These are phyloP conservation scores for Goffeauzyma gilvescens DNA, from an alignment of 768 basidiomycete genomes.

Conservation along the genomic window DNA sequence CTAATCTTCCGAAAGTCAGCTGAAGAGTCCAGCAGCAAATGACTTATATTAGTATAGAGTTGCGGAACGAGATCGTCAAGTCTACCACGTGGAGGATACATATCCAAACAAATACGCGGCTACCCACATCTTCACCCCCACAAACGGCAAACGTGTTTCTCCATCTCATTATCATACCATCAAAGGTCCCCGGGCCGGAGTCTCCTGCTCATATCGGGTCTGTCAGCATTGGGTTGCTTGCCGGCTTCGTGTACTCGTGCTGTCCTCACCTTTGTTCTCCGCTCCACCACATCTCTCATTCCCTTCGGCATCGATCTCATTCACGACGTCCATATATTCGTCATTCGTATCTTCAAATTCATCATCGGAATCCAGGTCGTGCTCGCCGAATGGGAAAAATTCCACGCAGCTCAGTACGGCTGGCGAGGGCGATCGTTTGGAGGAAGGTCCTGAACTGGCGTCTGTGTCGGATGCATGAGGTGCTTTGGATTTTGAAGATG, in stretches of 20 bases:
- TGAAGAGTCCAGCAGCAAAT: background rate
- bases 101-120: background rate
- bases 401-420: no score
- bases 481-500: no score
- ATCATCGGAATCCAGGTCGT: background rate
- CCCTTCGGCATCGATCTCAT: background rate
- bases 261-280: background rate
- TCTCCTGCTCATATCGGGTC: background rate
- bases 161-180: background rate
- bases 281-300: background rate
- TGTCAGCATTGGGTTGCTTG: background rate
- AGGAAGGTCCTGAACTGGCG: no score
- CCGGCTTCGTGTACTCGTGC: background rate
- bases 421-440: no score
- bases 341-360: background rate
- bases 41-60: no score
- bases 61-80: no score
- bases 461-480: no score
- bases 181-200: background rate
- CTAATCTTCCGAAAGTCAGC: background rate
- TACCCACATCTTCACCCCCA: background rate
- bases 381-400: background rate
- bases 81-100: no score
- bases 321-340: background rate
- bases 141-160: background rate